Evolutionary conservation across 176 grass and related monocot species (phyloP), one percentile per base, ranked within the genome.

Genomic region (Saccharum spontaneum): DNA sequence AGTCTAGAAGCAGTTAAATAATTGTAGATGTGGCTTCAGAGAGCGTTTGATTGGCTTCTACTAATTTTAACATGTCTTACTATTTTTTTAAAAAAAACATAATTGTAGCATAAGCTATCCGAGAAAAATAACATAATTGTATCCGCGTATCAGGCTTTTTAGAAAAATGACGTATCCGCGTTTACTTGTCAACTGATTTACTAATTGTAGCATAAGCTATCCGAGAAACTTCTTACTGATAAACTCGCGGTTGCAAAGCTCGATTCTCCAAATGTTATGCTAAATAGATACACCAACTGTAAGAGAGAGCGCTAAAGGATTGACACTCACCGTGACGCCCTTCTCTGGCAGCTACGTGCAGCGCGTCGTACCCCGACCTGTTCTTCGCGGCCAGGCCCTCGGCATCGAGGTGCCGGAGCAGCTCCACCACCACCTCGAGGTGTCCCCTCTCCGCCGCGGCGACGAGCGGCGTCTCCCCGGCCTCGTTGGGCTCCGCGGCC

Each of bases 321-420:
- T 10, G 44, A 39, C 69, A 60, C 87, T 89, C 62, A 97, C 95
- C 92, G 81, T 77, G 86, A 36, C 78, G 84, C 22, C 95, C 95
- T 91, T 94, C 92, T 84, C 88, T 88, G 10, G 88, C 95, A 5
- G 92, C 92, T 38, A 92, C 87, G 81, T 97, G 95, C 79, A 97
- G 83, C 37, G 95, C 92, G 66, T 92, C 90, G 36, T 90, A 97
- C n/a, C 90, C 90, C 0, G 90, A 91, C 71, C 88, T 83, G 76
- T 94, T 97, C 88, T 97, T 97, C 26, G 85, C 67, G 39, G 81
- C 75, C 55, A 97, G 43, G 23, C 78, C 90, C 23, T 89, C 86
- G 16, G 65, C 61, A 88, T 97, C 84, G 22, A 93, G 87, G 74
- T 92, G 84, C 75, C 82, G 78, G 24, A 94, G 70, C 92, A 97